Conservation (phyloP, 768 basidiomycete genomes). For the Leccinum subgranulosum region DNA sequence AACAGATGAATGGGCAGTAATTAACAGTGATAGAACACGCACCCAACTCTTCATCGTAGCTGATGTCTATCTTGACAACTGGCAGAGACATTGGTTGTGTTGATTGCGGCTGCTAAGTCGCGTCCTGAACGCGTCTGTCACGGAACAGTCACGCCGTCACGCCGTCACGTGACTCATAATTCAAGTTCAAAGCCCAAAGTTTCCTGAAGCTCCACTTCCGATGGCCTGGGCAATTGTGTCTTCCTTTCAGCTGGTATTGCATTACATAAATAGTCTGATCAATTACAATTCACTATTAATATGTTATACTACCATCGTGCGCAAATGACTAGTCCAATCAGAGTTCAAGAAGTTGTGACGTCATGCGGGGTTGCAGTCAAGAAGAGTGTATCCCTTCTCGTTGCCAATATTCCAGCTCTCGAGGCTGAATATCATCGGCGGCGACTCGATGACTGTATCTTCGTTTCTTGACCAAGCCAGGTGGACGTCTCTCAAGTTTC, state of each 20-base stretch:
- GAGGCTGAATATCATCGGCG: constrained; percentile 25
- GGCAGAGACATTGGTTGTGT: constrained; percentile 54
- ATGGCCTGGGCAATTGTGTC: no score
- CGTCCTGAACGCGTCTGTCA: constrained; percentile 30
- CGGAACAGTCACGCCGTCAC: constrained; percentile 18
- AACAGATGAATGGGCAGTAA: constrained; percentile 1
- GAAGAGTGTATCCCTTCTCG: constrained; percentile 22
- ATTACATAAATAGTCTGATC: neutral
- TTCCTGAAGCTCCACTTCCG: no score
- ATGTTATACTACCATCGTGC: neutral
- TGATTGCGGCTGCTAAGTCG: constrained; percentile 8
- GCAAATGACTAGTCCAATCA: neutral
- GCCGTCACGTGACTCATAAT: constrained; percentile 10
- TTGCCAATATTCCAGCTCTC: constrained; percentile 28
- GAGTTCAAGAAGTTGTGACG: neutral
- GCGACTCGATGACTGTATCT: constrained; percentile 20
- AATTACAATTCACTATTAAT: neutral
- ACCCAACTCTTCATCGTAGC: constrained; percentile 77
- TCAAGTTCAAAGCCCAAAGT: no score
- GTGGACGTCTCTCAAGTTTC: constrained; percentile 44
- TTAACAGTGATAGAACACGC: neutral
- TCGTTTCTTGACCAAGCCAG: constrained; percentile 25
- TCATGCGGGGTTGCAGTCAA: constrained; percentile 13
- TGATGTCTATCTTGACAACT: constrained; percentile 54
- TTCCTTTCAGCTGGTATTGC: neutral